These are phyloP conservation scores for Aspergillus clavatus DNA, from an alignment of 2,329 filamentous ascomycete species.

Conservation along the genomic window DNA sequence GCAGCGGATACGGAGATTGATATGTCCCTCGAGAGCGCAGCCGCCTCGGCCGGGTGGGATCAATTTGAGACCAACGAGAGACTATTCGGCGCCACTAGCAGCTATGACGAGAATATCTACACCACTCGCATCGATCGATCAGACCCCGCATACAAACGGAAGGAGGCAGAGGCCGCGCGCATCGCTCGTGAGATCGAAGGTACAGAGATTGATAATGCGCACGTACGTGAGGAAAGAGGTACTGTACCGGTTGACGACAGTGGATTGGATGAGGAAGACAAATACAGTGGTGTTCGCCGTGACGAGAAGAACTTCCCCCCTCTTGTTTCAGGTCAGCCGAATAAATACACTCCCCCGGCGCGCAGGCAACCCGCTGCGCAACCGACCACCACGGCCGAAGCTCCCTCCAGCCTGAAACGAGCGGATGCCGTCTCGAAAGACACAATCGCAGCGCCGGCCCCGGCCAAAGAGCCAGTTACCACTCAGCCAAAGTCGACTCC, in stretches of 20 bases:
- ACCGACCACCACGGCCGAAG: conserved; percentile 68
- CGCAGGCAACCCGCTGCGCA: conserved; percentile 72
- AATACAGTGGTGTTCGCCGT: conserved; percentile 89
- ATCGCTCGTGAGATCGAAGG: conserved; percentile 87
- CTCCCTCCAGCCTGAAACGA: conserved; percentile 84
- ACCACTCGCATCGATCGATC: conserved; percentile 84
- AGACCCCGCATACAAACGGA: conserved; percentile 75
- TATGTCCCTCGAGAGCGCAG: conserved; percentile 65
- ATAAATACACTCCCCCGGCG: conserved; percentile 87
- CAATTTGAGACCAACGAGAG: conserved; percentile 89
- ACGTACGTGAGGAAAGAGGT: conserved; percentile 85
- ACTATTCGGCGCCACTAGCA: conserved; percentile 79
- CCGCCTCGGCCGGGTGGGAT: conserved; percentile 63
- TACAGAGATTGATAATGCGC: conserved; percentile 66
- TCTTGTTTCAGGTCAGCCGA: conserved; percentile 55
- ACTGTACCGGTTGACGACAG: conserved; percentile 60
- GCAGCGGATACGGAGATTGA: conserved; percentile 59
- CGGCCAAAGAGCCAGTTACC: conserved; percentile 22
- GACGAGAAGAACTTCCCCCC: conserved; percentile 59
- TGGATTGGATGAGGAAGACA: conserved; percentile 83
- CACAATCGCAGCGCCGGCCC: conserved; percentile 24
- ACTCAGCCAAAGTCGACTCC: conserved; percentile 17
- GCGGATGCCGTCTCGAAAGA: conserved; percentile 63
- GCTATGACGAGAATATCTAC: conserved; percentile 92
- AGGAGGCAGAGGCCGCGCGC: conserved; percentile 71